Percentiles rank a stretch among this genome's conserved stretches.
These are phyloP conservation scores for Naematelia encephala DNA, from an alignment of 768 basidiomycete species.

Conservation along the genomic window DNA sequence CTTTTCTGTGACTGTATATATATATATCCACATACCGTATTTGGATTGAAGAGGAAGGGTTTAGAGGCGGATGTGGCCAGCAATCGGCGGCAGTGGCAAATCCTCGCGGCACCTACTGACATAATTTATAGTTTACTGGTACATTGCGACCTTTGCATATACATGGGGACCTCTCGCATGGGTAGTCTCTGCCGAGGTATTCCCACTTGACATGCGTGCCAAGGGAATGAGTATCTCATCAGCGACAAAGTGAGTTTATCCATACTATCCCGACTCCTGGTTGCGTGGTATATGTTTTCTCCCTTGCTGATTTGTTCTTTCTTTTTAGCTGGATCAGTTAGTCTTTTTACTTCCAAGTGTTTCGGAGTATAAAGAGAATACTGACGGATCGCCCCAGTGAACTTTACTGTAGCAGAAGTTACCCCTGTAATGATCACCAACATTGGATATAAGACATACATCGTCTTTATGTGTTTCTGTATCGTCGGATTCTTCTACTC, in stretches of 20 bases:
- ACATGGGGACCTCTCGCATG: conserved; percentile 71
- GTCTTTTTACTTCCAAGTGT: neutral
- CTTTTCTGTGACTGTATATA: too few species aligned
- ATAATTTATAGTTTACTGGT: conserved; percentile 63
- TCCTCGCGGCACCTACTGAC: too few species aligned
- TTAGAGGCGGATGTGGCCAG: too few species aligned
- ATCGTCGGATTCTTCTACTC: conserved; percentile 67
- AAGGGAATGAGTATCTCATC: conserved; percentile 73
- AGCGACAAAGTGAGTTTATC: conserved; percentile 57
- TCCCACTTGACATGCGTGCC: conserved; percentile 60
- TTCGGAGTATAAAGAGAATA: conserved; percentile 11
- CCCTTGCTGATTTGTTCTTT: neutral
- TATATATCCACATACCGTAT: neutral
- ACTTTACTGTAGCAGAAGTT: conserved; percentile 58
- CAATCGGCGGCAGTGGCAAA: too few species aligned
- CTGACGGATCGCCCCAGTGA: too few species aligned
- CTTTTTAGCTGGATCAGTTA: conserved; percentile 1
- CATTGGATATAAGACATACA: conserved; percentile 67
- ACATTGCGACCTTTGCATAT: conserved; percentile 71
- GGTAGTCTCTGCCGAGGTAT: conserved; percentile 69
- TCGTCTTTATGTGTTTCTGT: conserved; percentile 63
- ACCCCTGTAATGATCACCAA: conserved; percentile 70
- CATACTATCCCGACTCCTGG: neutral
- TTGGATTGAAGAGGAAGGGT: too few species aligned
- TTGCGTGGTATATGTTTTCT: neutral